phyloP scores from a whole-genome alignment of 2,329 filamentous ascomycete genomes.

The Stagonosporopsis tanaceti region DNA sequence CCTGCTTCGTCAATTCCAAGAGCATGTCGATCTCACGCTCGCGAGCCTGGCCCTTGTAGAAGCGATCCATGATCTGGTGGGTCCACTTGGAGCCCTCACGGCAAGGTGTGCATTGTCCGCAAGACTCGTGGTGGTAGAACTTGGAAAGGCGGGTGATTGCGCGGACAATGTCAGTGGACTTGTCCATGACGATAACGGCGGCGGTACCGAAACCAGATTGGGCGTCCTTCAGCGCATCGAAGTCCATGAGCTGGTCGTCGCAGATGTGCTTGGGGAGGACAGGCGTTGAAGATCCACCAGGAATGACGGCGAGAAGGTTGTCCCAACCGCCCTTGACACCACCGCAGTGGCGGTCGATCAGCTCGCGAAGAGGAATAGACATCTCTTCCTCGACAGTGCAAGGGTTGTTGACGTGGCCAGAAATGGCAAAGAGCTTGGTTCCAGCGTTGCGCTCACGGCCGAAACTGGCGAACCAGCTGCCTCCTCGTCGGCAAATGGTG shows the following conservation, averaged over 20 bases:
- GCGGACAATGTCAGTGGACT: constrained; percentile 93
- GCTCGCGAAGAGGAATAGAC: constrained; percentile 93
- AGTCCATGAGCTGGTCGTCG: constrained; percentile 98
- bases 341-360: constrained; percentile 98
- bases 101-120: constrained; percentile 99
- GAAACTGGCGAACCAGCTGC: constrained; percentile 90
- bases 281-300: constrained; percentile 94
- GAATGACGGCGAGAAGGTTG: constrained; percentile 93
- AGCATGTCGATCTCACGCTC: constrained; percentile 98
- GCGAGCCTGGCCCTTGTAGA: constrained; percentile 88
- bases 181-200: constrained; percentile 99
- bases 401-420: constrained; percentile 98
- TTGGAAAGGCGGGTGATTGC: constrained; percentile 91
- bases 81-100: constrained; percentile 99
- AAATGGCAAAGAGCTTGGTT: constrained; percentile 98
- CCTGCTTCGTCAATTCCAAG: constrained; percentile 98
- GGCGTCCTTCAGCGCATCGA: constrained; percentile 96
- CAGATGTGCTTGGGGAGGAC: constrained; percentile 90
- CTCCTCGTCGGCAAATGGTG: constrained; percentile 92
- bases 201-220: constrained; percentile 97
- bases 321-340: constrained; percentile 98
- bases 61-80: constrained; percentile 97
- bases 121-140: constrained; percentile 98
- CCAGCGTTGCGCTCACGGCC: constrained; percentile 95
- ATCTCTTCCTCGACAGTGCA: constrained; percentile 99